Conservation (phyloP, 2,329 filamentous ascomycete genomes). For the Trichoderma aggressivum region DNA sequence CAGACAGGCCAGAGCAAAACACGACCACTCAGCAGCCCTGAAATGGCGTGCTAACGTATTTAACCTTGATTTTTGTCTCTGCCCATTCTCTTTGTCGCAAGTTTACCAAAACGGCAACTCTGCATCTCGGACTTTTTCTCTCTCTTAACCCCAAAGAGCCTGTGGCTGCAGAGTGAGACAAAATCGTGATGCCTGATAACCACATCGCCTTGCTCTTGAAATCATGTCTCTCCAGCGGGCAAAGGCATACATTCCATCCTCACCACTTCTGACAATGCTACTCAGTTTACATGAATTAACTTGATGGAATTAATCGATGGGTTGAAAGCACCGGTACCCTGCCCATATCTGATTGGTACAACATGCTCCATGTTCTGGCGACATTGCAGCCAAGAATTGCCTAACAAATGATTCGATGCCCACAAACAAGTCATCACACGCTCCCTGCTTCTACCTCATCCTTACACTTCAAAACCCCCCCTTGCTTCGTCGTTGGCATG, state of each 20-base stretch:
- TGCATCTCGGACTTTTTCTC: background rate
- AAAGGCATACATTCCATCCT: background rate
- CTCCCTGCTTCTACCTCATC: background rate
- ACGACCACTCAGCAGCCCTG: conserved; percentile 1
- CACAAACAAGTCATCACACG: background rate
- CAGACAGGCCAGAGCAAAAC: background rate
- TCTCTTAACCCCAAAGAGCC: too few relatives aligned
- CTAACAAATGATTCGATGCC: background rate
- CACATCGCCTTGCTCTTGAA: background rate
- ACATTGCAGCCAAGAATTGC: background rate
- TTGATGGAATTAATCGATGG: background rate
- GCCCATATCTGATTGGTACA: background rate
- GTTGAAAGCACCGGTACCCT: background rate
- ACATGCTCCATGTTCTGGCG: background rate
- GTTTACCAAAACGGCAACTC: background rate
- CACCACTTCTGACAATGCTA: background rate
- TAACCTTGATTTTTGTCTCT: conserved; percentile 15
- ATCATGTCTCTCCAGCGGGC: background rate
- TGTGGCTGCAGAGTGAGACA: background rate
- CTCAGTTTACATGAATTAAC: background rate
- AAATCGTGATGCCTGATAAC: background rate
- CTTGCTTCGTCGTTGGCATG: background rate
- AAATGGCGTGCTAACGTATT: conserved; percentile 5
- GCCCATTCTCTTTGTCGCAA: background rate
- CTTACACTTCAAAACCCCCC: background rate